These are phyloP conservation scores for Fonsecaea multimorphosa DNA, from an alignment of 2,329 filamentous ascomycete genomes.

Conservation along the genomic window DNA sequence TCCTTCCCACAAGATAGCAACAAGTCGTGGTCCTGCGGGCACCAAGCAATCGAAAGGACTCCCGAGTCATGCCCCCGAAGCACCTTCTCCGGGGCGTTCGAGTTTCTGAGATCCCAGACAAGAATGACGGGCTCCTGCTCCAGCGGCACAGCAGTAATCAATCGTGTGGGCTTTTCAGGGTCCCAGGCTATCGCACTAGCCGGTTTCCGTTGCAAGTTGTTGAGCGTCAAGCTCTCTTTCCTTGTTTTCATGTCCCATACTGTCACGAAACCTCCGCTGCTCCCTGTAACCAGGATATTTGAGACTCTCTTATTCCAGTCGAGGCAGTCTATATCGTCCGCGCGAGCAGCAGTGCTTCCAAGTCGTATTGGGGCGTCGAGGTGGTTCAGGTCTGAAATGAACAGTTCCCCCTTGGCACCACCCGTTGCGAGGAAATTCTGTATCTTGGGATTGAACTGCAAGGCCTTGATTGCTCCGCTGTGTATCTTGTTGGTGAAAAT, in stretches of 20 bases:
- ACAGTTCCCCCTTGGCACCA: slow-evolving; percentile 93
- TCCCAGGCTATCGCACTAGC: slow-evolving; percentile 98
- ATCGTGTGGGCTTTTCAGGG: slow-evolving; percentile 84
- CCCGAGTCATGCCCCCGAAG: slow-evolving; percentile 93
- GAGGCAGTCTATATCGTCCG: slow-evolving; percentile 93
- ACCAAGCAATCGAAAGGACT: slow-evolving; percentile 94
- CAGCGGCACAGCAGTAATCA: slow-evolving; percentile 88
- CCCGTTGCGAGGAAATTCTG: slow-evolving; percentile 90
- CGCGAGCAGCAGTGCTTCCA: slow-evolving; percentile 83
- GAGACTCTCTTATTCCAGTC: slow-evolving; percentile 99
- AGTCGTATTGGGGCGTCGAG: slow-evolving; percentile 85
- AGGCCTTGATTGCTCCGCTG: slow-evolving; percentile 86
- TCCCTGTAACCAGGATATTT: slow-evolving; percentile 93
- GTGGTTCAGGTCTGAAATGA: slow-evolving; percentile 93
- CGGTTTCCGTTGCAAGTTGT: slow-evolving; percentile 84
- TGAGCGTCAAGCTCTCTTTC: slow-evolving; percentile 94
- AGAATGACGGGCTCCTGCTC: slow-evolving; percentile 87
- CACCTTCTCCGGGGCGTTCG: slow-evolving; percentile 85
- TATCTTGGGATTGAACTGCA: slow-evolving; percentile 95
- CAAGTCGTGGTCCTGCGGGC: slow-evolving; percentile 84
- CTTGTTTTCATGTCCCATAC: slow-evolving; percentile 99
- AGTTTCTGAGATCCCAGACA: slow-evolving; percentile 94
- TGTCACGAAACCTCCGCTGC: slow-evolving; percentile 90
- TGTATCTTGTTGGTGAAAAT: slow-evolving; percentile 90
- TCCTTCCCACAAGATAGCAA: slow-evolving; percentile 95